Percentiles rank a stretch among this genome's conserved stretches.
Evolutionary conservation across 495 filamentous ascomycete species (phyloP).

Genomic region (Tirmania nivea): DNA sequence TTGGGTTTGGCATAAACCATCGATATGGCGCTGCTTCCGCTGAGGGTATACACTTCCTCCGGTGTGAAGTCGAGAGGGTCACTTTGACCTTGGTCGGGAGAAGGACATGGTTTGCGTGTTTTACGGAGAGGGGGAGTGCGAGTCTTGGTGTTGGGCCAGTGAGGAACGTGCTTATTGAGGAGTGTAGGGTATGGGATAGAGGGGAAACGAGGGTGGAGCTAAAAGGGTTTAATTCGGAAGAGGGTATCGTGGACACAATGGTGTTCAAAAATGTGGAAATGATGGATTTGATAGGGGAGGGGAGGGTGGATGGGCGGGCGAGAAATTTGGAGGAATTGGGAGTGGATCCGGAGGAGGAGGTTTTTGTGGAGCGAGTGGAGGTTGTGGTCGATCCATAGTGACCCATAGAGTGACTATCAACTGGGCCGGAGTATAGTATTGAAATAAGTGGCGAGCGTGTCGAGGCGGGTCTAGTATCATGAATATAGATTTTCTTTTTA

Average conservation of each 20-base stretch:
- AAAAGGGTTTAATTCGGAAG: no score
- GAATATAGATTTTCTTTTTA: no score
- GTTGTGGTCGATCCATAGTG: background rate
- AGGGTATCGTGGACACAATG: background rate
- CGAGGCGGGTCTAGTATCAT: no score
- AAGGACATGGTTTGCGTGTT: background rate
- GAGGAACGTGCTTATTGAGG: background rate
- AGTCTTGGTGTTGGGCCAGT: background rate
- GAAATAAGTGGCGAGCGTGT: no score
- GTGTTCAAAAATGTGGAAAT: background rate
- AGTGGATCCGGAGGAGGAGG: background rate
- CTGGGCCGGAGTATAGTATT: no score
- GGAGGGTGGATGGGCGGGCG: background rate
- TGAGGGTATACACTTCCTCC: background rate
- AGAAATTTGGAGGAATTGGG: background rate
- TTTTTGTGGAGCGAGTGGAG: background rate
- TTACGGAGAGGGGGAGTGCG: background rate
- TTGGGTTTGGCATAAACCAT: slow-evolving; percentile 6
- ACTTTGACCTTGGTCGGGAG: background rate
- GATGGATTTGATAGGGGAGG: background rate
- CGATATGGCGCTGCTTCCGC: background rate
- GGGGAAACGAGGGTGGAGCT: no score
- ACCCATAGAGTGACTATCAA: no score
- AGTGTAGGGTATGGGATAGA: background rate
- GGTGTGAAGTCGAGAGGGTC: background rate